phyloP scores from a whole-genome alignment of 345 rosid species.

The Viola odorata region DNA sequence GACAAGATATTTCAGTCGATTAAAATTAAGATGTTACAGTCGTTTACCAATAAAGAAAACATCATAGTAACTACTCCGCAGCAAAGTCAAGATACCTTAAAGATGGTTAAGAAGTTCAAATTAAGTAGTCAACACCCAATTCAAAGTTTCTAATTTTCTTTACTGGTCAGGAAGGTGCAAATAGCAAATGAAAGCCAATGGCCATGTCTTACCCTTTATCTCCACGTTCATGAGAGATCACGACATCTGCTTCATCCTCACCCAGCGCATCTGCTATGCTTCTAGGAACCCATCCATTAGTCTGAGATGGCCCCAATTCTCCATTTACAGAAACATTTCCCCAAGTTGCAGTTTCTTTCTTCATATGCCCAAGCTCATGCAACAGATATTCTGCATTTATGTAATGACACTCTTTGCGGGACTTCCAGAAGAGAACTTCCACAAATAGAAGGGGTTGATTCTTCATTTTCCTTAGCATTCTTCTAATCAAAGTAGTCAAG shows the following conservation, averaged over 20 bases:
- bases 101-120: no score
- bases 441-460: slow-evolving; percentile 86
- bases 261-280: slow-evolving; percentile 96
- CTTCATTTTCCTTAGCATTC: slow-evolving; percentile 82
- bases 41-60: no score
- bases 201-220: slow-evolving; percentile 32
- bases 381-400: slow-evolving; percentile 77
- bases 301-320: slow-evolving; percentile 35
- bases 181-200: slow-evolving; percentile 2
- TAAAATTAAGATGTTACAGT: no score
- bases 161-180: background rate
- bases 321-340: slow-evolving; percentile 35
- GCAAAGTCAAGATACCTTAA: no score
- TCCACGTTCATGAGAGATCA: slow-evolving; percentile 51
- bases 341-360: slow-evolving; percentile 41
- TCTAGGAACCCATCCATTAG: slow-evolving; percentile 54
- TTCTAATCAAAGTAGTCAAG: slow-evolving; percentile 53
- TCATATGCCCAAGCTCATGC: slow-evolving; percentile 70
- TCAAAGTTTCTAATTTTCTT: background rate
- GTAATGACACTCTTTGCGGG: slow-evolving; percentile 76
- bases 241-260: slow-evolving; percentile 96
- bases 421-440: slow-evolving; percentile 88
- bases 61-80: no score
- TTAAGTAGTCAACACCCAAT: background rate
- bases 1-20: background rate